phyloP scores from a whole-genome alignment of 2,329 filamentous ascomycete species.

The Leptographium galeiforme region DNA sequence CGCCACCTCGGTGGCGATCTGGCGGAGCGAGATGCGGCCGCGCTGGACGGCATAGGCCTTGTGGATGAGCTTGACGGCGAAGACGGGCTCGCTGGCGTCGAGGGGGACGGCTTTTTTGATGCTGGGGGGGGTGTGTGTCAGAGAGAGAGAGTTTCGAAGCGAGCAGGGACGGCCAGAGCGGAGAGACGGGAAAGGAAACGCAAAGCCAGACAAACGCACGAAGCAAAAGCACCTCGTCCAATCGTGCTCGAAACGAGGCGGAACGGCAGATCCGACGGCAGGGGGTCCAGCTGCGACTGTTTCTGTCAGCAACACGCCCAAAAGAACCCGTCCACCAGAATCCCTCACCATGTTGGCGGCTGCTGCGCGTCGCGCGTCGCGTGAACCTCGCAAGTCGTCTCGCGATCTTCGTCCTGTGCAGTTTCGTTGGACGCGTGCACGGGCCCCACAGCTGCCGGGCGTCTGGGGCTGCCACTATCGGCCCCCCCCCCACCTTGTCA shows the following conservation, averaged over 20 bases:
- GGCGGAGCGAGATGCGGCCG: conserved; percentile 77
- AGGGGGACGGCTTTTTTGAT: conserved; percentile 87
- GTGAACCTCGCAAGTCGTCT: too few species aligned
- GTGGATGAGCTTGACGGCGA: conserved; percentile 97
- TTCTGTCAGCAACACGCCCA: too few species aligned
- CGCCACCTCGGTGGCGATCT: conserved; percentile 82
- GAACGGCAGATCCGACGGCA: conserved; percentile 79
- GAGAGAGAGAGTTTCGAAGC: too few species aligned
- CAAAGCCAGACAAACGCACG: conserved; percentile 38
- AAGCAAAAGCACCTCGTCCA: conserved; percentile 91
- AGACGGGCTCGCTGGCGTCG: conserved; percentile 57
- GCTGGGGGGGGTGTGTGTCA: too few species aligned
- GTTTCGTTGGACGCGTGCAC: background rate
- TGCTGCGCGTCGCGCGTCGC: too few species aligned
- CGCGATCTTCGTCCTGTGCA: too few species aligned
- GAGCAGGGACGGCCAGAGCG: too few species aligned
- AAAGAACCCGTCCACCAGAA: too few species aligned
- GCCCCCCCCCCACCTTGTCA: background rate
- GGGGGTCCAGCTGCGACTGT: conserved; percentile 78
- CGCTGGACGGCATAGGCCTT: conserved; percentile 86
- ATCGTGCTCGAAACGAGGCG: conserved; percentile 93
- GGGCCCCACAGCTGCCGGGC: background rate
- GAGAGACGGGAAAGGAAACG: background rate
- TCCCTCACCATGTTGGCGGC: background rate
- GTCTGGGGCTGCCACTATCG: background rate